A percentile compares a stretch with the other conserved stretches of the same genome.
Conservation (phyloP, 768 basidiomycete species). For the Boletales sp. region DNA sequence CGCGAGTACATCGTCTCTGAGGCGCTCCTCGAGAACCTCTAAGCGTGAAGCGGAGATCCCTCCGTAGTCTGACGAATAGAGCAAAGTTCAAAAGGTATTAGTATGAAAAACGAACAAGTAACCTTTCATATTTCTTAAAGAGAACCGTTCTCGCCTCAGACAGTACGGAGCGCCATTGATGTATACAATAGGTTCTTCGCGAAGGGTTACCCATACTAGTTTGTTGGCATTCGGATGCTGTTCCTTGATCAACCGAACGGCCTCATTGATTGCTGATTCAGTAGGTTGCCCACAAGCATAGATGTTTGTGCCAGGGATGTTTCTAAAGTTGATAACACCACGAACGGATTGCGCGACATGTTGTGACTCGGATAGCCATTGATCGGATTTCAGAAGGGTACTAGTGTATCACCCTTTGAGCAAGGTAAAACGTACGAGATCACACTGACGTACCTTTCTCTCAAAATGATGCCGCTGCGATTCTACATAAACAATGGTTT, state of each 20-base stretch:
- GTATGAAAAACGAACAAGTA: constrained; percentile 1
- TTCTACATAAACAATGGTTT: constrained; percentile 46
- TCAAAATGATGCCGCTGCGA: constrained; percentile 89
- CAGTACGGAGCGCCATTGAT: constrained; percentile 94
- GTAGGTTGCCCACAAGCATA: constrained; percentile 95
- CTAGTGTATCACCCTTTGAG: constrained; percentile 32
- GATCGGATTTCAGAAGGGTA: constrained; percentile 88
- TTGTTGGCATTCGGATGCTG: constrained; percentile 57
- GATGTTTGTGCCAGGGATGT: constrained; percentile 72
- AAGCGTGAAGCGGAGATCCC: constrained; percentile 90
- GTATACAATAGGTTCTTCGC: constrained; percentile 90
- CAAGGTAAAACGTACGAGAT: constrained; percentile 1
- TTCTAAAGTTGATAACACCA: constrained; percentile 94
- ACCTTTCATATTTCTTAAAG: constrained; percentile 94
- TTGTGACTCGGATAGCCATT: constrained; percentile 77
- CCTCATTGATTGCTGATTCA: constrained; percentile 75
- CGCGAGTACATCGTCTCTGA: constrained; percentile 81
- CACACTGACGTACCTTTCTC: constrained; percentile 61
- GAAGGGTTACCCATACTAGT: constrained; percentile 88
- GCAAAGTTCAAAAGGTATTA: not conserved
- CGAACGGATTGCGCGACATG: constrained; percentile 67
- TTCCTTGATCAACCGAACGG: constrained; percentile 60
- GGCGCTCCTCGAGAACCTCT: constrained; percentile 86
- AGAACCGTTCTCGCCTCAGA: constrained; percentile 77
- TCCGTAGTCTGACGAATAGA: constrained; percentile 67